A percentile compares a stretch with the other conserved stretches of the same genome.
phyloP scores from a whole-genome alignment of 768 basidiomycete genomes.

The Russula vinacea region DNA sequence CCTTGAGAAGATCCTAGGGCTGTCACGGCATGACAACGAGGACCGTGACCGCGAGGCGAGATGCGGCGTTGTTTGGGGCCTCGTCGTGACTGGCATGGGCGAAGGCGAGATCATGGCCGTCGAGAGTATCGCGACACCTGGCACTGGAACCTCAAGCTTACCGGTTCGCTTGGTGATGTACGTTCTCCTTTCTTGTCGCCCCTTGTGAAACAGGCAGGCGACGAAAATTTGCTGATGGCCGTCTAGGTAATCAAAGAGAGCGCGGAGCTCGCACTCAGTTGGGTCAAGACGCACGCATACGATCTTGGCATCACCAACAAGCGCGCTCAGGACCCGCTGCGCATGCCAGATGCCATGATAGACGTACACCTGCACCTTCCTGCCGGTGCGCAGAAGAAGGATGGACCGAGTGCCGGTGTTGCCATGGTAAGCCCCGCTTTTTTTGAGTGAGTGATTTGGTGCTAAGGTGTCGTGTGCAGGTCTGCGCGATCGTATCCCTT shows the following conservation, averaged over 20 bases:
- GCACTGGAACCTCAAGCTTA: constrained; percentile 66
- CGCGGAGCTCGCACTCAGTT: constrained; percentile 84
- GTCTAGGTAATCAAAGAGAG: constrained; percentile 71
- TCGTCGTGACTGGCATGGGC: constrained; percentile 85
- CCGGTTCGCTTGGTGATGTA: constrained; percentile 81
- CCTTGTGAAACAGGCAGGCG: too few species aligned
- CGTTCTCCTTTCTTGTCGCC: constrained; percentile 26
- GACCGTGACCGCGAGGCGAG: constrained; percentile 72
- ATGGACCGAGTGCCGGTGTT: constrained; percentile 87
- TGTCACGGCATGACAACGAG: constrained; percentile 75
- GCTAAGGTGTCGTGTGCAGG: constrained; percentile 39
- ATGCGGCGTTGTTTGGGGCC: constrained; percentile 76
- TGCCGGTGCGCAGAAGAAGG: constrained; percentile 88
- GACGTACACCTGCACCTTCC: constrained; percentile 90
- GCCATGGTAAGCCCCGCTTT: constrained; percentile 61
- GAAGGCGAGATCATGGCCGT: constrained; percentile 84
- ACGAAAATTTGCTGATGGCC: background rate
- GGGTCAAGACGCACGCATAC: constrained; percentile 86
- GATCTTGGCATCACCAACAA: constrained; percentile 71
- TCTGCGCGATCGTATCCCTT: constrained; percentile 83
- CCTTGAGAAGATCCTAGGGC: constrained; percentile 80
- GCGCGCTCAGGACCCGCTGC: constrained; percentile 69
- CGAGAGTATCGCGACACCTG: constrained; percentile 78
- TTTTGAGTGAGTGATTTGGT: background rate
- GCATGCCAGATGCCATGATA: constrained; percentile 57